These are phyloP conservation scores for Cadophora gregata DNA, from an alignment of 2,329 filamentous ascomycete genomes.

Conservation along the genomic window DNA sequence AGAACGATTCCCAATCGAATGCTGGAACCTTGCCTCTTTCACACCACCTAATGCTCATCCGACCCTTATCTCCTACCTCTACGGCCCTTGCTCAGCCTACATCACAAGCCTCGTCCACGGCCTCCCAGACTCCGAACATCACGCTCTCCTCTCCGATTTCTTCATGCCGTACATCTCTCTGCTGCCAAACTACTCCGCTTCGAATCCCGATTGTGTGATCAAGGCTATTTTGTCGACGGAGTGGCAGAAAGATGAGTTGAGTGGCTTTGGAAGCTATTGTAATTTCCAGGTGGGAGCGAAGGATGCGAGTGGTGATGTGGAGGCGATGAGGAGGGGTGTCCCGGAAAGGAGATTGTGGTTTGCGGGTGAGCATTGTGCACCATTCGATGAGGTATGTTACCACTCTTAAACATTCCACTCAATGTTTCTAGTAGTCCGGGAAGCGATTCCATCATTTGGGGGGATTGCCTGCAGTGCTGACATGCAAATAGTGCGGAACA, in stretches of 20 bases:
- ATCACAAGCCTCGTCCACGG: constrained; percentile 37
- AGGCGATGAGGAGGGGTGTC: constrained; percentile 55
- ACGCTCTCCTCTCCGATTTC: constrained; percentile 49
- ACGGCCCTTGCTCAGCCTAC: constrained; percentile 50
- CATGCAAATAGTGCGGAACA: constrained; percentile 71
- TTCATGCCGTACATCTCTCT: constrained; percentile 69
- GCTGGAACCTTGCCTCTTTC: constrained; percentile 66
- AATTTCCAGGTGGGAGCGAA: constrained; percentile 70
- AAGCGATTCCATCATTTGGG: not conserved
- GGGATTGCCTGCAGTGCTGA: not conserved
- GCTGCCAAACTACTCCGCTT: constrained; percentile 59
- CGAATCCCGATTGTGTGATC: constrained; percentile 54
- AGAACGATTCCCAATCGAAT: constrained; percentile 63
- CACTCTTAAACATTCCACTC: too few species aligned
- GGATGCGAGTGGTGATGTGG: constrained; percentile 64
- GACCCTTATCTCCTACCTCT: constrained; percentile 71
- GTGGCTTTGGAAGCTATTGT: constrained; percentile 70
- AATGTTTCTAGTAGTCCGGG: too few species aligned
- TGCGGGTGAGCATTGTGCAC: constrained; percentile 79
- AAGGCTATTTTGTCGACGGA: constrained; percentile 62
- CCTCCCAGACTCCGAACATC: constrained; percentile 33
- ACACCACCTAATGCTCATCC: constrained; percentile 57
- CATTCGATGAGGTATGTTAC: constrained; percentile 67
- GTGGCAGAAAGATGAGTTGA: constrained; percentile 70
- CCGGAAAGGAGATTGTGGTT: constrained; percentile 57